A percentile compares a stretch with the other conserved stretches of the same genome.
Conservation (phyloP, 129 eudicot genomes). For the Tagetes patula region DNA sequence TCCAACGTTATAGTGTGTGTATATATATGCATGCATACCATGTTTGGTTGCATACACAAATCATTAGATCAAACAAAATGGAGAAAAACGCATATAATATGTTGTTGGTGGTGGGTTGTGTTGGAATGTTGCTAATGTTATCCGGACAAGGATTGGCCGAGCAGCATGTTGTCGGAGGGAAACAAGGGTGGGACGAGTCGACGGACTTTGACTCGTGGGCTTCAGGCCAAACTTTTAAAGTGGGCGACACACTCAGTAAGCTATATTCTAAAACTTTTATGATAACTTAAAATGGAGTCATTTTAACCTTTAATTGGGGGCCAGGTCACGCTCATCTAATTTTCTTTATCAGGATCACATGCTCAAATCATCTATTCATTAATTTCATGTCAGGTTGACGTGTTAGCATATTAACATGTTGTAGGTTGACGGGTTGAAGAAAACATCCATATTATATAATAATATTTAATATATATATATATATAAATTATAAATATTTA, state of each 20-base stretch:
- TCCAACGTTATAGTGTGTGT: slow-evolving; percentile 20
- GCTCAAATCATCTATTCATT: no score
- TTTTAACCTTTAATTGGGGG: background rate
- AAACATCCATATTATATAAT: no score
- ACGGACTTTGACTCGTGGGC: slow-evolving; percentile 70
- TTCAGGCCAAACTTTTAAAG: slow-evolving; percentile 69
- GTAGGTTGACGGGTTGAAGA: no score
- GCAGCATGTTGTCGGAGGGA: slow-evolving; percentile 74
- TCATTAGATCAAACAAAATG: slow-evolving; percentile 36
- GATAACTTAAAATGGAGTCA: background rate
- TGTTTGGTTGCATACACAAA: slow-evolving; percentile 24
- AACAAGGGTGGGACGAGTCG: slow-evolving; percentile 86
- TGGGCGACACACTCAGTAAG: slow-evolving; percentile 77
- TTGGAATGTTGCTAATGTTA: slow-evolving; percentile 22
- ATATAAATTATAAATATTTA: no score
- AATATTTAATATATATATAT: no score
- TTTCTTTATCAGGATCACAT: no score
- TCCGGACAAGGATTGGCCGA: slow-evolving; percentile 34
- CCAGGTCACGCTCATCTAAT: no score
- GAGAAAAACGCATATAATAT: slow-evolving; percentile 29
- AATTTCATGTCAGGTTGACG: no score
- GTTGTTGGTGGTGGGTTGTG: slow-evolving; percentile 25
- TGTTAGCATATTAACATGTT: no score
- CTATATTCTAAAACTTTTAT: background rate
- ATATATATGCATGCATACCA: slow-evolving; percentile 9